Conservation (phyloP, 345 rosid species). For the Salix koriyanagi region DNA sequence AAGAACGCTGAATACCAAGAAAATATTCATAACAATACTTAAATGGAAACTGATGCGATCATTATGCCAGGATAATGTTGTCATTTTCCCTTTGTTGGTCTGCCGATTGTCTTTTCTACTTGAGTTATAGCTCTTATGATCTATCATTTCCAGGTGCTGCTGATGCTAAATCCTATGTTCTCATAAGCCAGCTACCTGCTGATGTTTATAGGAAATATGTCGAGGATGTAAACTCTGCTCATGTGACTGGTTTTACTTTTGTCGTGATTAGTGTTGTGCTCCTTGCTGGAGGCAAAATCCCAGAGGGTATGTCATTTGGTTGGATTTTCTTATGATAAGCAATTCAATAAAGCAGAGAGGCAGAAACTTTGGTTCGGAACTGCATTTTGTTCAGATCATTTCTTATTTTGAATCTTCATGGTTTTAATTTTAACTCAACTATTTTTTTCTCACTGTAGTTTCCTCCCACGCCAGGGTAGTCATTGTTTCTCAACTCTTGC, state of each 20-base stretch:
- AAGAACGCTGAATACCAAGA: neutral
- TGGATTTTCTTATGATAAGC: neutral
- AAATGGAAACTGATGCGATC: neutral
- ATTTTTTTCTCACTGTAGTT: no score
- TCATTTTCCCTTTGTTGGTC: neutral
- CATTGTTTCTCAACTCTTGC: neutral
- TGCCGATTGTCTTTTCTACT: neutral
- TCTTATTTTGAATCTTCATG: neutral
- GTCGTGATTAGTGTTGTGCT: constrained; percentile 67
- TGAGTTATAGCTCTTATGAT: neutral
- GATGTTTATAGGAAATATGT: constrained; percentile 58
- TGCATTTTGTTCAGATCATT: neutral
- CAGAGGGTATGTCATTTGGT: constrained; percentile 51
- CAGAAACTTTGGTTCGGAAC: neutral
- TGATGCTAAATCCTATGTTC: constrained; percentile 74
- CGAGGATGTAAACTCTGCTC: constrained; percentile 53
- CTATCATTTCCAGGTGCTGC: constrained; percentile 37
- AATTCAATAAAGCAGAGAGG: neutral
- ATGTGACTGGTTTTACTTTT: constrained; percentile 69
- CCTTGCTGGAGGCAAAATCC: constrained; percentile 77
- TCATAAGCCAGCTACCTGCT: constrained; percentile 64
- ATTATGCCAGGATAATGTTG: neutral
- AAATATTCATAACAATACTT: neutral
- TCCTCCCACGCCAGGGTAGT: neutral
- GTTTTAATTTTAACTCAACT: no score